A percentile compares a stretch with the other conserved stretches of the same genome.
Conservation (phyloP, 2,329 filamentous ascomycete genomes). For the Colletotrichum lini region DNA sequence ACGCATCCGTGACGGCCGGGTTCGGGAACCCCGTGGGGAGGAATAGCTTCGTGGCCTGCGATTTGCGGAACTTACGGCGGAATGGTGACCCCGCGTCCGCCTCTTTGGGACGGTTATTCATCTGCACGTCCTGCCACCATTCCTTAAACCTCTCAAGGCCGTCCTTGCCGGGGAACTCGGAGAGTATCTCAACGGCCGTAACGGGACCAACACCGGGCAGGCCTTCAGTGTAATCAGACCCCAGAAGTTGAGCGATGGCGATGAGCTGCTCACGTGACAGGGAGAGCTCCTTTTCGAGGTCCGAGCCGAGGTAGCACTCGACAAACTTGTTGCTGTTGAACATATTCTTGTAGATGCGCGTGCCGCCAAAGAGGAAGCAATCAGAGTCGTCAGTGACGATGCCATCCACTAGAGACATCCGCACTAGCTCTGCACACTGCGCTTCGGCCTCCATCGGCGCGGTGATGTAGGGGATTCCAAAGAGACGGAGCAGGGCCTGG, state of each 20-base stretch:
- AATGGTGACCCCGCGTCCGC: conserved; percentile 75
- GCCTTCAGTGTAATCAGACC: conserved; percentile 95
- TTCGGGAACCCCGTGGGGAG: conserved; percentile 86
- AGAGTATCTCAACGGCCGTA: conserved; percentile 92
- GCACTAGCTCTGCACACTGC: conserved; percentile 93
- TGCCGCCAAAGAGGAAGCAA: conserved; percentile 96
- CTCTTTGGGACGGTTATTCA: conserved; percentile 73
- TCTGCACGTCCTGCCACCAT: conserved; percentile 90
- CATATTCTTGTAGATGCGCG: conserved; percentile 99
- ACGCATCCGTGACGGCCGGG: conserved; percentile 83
- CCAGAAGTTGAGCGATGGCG: conserved; percentile 88
- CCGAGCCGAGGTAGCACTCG: conserved; percentile 89
- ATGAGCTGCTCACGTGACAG: conserved; percentile 91
- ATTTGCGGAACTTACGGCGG: conserved; percentile 86
- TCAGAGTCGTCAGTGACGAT: conserved; percentile 98
- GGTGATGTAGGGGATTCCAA: conserved; percentile 96
- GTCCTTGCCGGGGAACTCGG: conserved; percentile 80
- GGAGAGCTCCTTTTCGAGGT: conserved; percentile 91
- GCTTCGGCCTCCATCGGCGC: conserved; percentile 99
- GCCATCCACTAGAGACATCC: conserved; percentile 90
- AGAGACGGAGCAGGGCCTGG: conserved; percentile 89
- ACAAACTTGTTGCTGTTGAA: conserved; percentile 99
- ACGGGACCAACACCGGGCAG: conserved; percentile 93
- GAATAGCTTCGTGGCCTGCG: conserved; percentile 87
- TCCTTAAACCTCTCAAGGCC: conserved; percentile 82